Percentiles rank a stretch among this genome's conserved stretches.
Evolutionary conservation across 2,329 filamentous ascomycete genomes (phyloP).

Genomic region (Cryoendolithus antarcticus): DNA sequence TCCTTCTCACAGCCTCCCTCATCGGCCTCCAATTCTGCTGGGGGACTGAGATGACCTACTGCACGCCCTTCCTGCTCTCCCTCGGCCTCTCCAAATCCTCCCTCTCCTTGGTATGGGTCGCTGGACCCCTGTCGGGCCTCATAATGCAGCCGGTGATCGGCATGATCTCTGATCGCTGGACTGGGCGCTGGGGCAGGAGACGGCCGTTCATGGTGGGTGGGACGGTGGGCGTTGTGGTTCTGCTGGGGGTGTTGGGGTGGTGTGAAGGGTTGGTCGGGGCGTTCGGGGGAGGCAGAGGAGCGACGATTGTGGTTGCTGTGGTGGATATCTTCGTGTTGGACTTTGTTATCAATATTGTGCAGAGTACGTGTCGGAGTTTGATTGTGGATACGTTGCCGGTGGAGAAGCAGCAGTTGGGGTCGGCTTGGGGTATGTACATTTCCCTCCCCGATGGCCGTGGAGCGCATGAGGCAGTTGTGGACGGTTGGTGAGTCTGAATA

Average conservation of each 20-base stretch:
- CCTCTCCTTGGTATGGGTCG: constrained; percentile 66
- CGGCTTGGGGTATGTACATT: constrained; percentile 54
- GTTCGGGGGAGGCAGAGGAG: constrained; percentile 51
- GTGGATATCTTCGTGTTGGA: constrained; percentile 80
- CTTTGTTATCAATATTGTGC: constrained; percentile 86
- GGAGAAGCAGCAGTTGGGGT: constrained; percentile 78
- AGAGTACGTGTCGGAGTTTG: constrained; percentile 80
- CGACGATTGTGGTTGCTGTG: constrained; percentile 63
- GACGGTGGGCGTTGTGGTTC: constrained; percentile 59
- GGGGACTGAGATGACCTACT: constrained; percentile 95
- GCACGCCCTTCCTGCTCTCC: constrained; percentile 90
- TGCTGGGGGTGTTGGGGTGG: constrained; percentile 72
- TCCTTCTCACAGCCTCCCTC: constrained; percentile 70
- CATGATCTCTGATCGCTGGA: constrained; percentile 76
- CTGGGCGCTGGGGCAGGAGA: constrained; percentile 71
- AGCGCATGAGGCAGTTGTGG: background rate
- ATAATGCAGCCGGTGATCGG: constrained; percentile 91
- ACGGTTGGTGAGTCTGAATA: constrained; percentile 12
- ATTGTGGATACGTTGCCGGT: constrained; percentile 88
- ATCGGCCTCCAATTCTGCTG: constrained; percentile 67
- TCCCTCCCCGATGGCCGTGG: constrained; percentile 19
- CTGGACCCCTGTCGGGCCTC: constrained; percentile 80
- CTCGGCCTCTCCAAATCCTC: constrained; percentile 42
- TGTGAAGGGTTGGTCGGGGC: constrained; percentile 67
- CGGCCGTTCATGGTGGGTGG: constrained; percentile 79